A percentile compares a stretch with the other conserved stretches of the same genome.
Evolutionary conservation across 2,329 filamentous ascomycete genomes (phyloP).

Genomic region (Aphanocladium album): DNA sequence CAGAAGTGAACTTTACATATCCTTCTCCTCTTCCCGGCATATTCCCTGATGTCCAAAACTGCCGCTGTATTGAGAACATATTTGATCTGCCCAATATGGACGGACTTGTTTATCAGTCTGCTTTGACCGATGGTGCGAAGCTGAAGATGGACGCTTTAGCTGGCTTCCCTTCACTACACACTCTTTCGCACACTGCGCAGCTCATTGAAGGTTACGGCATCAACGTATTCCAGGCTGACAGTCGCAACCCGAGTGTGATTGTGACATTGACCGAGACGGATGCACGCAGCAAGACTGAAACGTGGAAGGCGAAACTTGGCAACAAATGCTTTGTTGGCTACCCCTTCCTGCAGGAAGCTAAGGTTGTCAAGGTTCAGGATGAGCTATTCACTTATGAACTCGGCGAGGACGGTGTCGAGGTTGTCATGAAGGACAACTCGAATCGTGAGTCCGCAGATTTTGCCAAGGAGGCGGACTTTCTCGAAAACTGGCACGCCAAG

Average conservation of each 20-base stretch:
- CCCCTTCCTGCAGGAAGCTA: slow-evolving; percentile 91
- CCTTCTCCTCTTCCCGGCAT: slow-evolving; percentile 82
- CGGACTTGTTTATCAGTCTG: slow-evolving; percentile 78
- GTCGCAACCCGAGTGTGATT: slow-evolving; percentile 93
- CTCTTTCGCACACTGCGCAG: slow-evolving; percentile 73
- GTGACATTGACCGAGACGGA: slow-evolving; percentile 77
- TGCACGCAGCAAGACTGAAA: slow-evolving; percentile 60
- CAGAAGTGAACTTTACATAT: slow-evolving; percentile 73
- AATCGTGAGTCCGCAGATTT: slow-evolving; percentile 76
- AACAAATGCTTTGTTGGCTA: slow-evolving; percentile 88
- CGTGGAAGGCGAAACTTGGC: slow-evolving; percentile 75
- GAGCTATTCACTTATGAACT: slow-evolving; percentile 87
- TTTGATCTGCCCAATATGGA: slow-evolving; percentile 93
- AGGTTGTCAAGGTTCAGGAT: slow-evolving; percentile 82
- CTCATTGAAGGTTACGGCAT: slow-evolving; percentile 73
- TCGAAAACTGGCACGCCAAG: slow-evolving; percentile 87
- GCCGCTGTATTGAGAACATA: slow-evolving; percentile 90
- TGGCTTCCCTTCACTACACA: slow-evolving; percentile 87
- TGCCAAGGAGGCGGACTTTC: slow-evolving; percentile 74
- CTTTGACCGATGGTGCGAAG: slow-evolving; percentile 77
- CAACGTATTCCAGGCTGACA: slow-evolving; percentile 92
- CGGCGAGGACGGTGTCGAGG: slow-evolving; percentile 57
- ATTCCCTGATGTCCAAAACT: slow-evolving; percentile 83
- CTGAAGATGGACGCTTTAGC: slow-evolving; percentile 79
- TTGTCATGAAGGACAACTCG: slow-evolving; percentile 65